Evolutionary conservation across 1,284 basidiomycete species (phyloP), one percentile per base, ranked within the genome.

Genomic region (Phellopilus nigrolimitatus): DNA sequence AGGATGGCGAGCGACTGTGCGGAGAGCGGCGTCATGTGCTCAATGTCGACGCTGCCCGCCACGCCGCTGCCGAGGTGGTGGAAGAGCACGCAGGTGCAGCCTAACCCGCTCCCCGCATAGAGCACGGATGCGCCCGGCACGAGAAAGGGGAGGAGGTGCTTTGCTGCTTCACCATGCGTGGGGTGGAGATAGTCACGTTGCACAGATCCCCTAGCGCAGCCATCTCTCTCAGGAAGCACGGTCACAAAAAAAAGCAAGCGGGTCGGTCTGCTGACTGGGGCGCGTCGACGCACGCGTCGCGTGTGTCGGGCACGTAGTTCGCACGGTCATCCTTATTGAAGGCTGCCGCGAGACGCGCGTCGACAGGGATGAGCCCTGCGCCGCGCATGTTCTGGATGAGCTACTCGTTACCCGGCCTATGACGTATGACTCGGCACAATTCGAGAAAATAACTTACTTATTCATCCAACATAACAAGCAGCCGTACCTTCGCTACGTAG

Each of bases 391-490:
- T 93, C 15, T 68, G 54, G 55, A 94, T 72, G 36, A 95, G 79
- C 57, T 90, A 85, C 13, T 67, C 61, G 61, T 92, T 93, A n/a
- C n/a, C n/a, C n/a, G n/a, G n/a, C n/a, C n/a, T n/a, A n/a, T n/a
- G n/a, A n/a, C n/a, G n/a, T n/a, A n/a, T n/a, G n/a, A n/a, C n/a
- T n/a, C n/a, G n/a, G n/a, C n/a, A n/a, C n/a, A n/a, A n/a, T n/a
- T n/a, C n/a, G n/a, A n/a, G n/a, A n/a, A 19, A 50, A 30, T 48
- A 17, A 79, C 89, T 62, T 55, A 93, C 91, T 67, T 95, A 69
- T 68, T 97, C 92, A 66, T 99, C 97, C 56, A 98, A 72, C 82
- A 97, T 89, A 56, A 97, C 93, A 52, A 99, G 74, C 43, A 97
- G 70, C 43, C 90, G 80, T 47, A 97, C 88, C 58, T 93, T 84